Conservation (phyloP, 768 basidiomycete species). For the Termitomyces sp. region DNA sequence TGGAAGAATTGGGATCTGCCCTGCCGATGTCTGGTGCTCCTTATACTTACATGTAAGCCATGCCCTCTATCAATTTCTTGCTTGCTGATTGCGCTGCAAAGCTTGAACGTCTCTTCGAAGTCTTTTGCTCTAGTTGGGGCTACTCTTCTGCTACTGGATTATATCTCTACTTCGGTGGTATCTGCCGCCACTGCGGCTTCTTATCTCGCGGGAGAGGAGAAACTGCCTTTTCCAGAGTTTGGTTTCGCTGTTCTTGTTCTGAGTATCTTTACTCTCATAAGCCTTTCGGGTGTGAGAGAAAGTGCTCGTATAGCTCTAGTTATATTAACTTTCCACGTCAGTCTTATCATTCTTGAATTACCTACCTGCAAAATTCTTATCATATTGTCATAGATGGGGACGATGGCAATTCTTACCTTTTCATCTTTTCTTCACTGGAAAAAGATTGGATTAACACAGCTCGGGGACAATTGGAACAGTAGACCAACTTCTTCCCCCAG, state of each 20-base stretch:
- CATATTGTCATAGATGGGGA: slow-evolving; percentile 36
- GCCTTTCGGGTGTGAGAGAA: slow-evolving; percentile 57
- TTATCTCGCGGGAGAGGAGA: slow-evolving; percentile 63
- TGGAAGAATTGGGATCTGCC: slow-evolving; percentile 69
- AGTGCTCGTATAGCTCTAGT: slow-evolving; percentile 57
- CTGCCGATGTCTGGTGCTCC: no score
- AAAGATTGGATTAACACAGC: slow-evolving; percentile 39
- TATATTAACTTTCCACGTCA: slow-evolving; percentile 58
- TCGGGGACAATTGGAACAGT: slow-evolving; percentile 54
- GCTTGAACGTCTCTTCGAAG: slow-evolving; percentile 65
- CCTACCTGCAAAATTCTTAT: no score
- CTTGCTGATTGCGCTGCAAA: slow-evolving; percentile 13
- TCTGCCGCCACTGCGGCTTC: slow-evolving; percentile 69
- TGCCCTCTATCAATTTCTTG: not conserved
- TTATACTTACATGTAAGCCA: slow-evolving; percentile 57
- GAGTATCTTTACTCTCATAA: slow-evolving; percentile 47
- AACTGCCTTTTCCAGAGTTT: slow-evolving; percentile 52
- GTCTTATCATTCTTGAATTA: slow-evolving; percentile 55
- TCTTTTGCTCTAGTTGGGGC: no score
- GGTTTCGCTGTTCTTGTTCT: slow-evolving; percentile 53
- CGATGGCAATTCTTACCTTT: slow-evolving; percentile 54
- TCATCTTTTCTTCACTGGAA: slow-evolving; percentile 49
- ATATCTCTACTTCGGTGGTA: slow-evolving; percentile 62
- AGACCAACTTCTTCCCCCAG: slow-evolving; percentile 28
- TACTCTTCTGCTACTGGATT: slow-evolving; percentile 67